A percentile compares a stretch with the other conserved stretches of the same genome.
Evolutionary conservation across 441 rosid genomes (phyloP).

Genomic region (Syzygium syzygioides): DNA sequence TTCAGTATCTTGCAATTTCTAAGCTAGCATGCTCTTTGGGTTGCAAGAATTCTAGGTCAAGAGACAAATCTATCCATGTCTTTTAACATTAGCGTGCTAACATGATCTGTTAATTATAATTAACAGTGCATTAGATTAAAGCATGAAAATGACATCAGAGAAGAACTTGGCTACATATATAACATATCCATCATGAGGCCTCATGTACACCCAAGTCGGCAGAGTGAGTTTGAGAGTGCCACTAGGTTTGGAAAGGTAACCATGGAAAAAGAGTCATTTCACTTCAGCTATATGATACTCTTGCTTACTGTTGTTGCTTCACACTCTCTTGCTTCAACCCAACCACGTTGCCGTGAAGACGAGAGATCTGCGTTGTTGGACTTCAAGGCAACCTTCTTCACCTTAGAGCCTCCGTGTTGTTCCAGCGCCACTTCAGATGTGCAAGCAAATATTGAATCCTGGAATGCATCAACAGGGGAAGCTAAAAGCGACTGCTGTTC

Average conservation of each 20-base stretch:
- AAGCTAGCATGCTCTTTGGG: background rate
- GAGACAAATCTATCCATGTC: background rate
- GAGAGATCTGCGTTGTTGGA: background rate
- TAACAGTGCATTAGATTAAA: background rate
- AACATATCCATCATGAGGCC: background rate
- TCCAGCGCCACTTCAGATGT: fast-evolving
- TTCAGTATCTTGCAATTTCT: background rate
- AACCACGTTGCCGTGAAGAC: background rate
- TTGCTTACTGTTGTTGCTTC: background rate
- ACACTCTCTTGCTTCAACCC: background rate
- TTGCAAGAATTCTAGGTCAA: background rate
- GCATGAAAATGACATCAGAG: background rate
- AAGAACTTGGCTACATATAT: background rate
- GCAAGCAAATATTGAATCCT: background rate
- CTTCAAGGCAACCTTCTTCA: background rate
- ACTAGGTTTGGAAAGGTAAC: background rate
- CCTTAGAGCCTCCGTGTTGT: background rate
- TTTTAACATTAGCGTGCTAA: background rate
- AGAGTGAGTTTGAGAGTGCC: background rate
- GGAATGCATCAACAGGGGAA: background rate
- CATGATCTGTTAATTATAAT: background rate
- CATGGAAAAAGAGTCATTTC: background rate
- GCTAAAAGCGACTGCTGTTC: background rate
- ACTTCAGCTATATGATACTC: background rate
- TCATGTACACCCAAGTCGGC: background rate